A percentile compares a stretch with the other conserved stretches of the same genome.
These are phyloP conservation scores for Mantamonas sphyraenae DNA, from an alignment of 78 protist genomes.

Conservation along the genomic window DNA sequence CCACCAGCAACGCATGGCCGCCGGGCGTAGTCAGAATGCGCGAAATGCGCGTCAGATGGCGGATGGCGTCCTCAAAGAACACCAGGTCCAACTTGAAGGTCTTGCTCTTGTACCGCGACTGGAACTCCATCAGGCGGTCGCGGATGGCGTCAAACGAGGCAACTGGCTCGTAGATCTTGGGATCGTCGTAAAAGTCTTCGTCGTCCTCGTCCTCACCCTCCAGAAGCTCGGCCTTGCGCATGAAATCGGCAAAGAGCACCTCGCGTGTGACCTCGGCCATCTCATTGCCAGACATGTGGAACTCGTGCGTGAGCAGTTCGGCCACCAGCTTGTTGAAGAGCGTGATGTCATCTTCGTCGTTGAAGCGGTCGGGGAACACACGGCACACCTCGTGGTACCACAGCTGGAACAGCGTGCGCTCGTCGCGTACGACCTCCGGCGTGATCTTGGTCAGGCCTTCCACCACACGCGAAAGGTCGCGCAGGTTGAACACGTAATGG, in stretches of 20 bases:
- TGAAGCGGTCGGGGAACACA: constrained; percentile 71
- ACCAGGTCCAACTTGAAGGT: constrained; percentile 55
- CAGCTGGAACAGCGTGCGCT: constrained; percentile 20
- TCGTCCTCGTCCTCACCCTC: constrained; percentile 26
- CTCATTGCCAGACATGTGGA: constrained; percentile 3
- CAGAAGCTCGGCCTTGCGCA: constrained; percentile 56
- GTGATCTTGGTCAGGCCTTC: constrained; percentile 44
- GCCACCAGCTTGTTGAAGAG: constrained; percentile 30
- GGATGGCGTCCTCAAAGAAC: constrained; percentile 68
- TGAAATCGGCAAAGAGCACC: constrained; percentile 55
- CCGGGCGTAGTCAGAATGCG: constrained; percentile 51
- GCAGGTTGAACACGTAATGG: constrained; percentile 87
- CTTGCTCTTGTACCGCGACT: constrained; percentile 47
- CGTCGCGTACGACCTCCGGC: neutral
- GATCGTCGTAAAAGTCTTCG: constrained; percentile 17
- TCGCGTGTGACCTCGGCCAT: neutral
- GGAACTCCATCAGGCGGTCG: constrained; percentile 1
- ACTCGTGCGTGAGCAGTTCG: no score
- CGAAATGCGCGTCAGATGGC: constrained; percentile 58
- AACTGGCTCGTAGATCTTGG: constrained; percentile 48
- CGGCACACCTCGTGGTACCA: constrained; percentile 81
- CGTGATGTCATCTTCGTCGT: constrained; percentile 7
- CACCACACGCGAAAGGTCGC: constrained; percentile 68
- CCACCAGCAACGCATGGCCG: constrained; percentile 76
- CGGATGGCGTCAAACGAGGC: constrained; percentile 1